Evolutionary conservation across 257 asterid genomes (phyloP), one percentile per base, ranked within the genome.

Genomic region (Thymus quinquecostatus): DNA sequence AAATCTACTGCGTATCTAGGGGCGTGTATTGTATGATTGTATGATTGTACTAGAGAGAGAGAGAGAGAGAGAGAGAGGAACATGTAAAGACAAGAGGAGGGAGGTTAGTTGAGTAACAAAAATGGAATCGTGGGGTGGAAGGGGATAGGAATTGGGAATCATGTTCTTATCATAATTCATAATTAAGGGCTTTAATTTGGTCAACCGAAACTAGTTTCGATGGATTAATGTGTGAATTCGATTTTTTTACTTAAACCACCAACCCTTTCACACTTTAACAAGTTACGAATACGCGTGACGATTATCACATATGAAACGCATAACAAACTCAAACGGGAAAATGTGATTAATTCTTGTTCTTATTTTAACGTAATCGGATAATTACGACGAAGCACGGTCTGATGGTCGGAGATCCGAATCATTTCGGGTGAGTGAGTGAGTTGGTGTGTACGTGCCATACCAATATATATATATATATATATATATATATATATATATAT

Each of bases 111-210:
- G 1, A 2, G 6, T 43, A 1, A 43, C 11, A 43, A 43, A 43
- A 43, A 43, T 43, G 48, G 11, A 6, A 43, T 43, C 8, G 10
- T 53, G 45, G 60, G 65, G 21, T 38, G 54, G 69, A 50, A 14
- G 28, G 10, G 55, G 69, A 54, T 27, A 49, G 30, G 65, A 51
- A n/a, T 14, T 1, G 11, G 8, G 41, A 32, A 67, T 36, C 11
- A 51, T n/a, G 56, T 34, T 21, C 45, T 51, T 48, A 32, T 60
- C 68, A 71, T 34, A 10, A 59, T 36, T 36, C 40, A 36, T 36
- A 21, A 21, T 21, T 21, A 36, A 36, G 40, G 40, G 40, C 40
- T 36, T 32, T 21, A 21, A 21, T 21, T 21, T 10, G 30, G 48
- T 60, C 65, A 36, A 60, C 12, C 1, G 2, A 60, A 60, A 32